Evolutionary conservation across 768 basidiomycete genomes (phyloP), one percentile per base, ranked within the genome.

Genomic region (Flagelloscypha sp.): DNA sequence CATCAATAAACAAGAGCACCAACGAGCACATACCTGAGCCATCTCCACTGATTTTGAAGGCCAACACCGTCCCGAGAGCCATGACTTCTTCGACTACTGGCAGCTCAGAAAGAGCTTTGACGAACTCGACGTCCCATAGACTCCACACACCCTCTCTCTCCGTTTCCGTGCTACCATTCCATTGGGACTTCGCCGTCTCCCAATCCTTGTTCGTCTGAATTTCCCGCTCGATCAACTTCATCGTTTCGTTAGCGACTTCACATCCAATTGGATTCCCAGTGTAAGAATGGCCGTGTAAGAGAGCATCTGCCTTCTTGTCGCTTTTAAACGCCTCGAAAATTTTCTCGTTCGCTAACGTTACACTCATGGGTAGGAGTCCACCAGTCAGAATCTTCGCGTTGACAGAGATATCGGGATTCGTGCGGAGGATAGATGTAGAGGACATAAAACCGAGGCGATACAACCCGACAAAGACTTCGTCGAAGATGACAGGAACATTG

Each of bases 401-500:
- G 33, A 90, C 88, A 4, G 87, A 76, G 30, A 98, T 84, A 52
- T 98, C 94, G 2, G 94, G 94, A 19, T 65, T 47, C 15, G 72
- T 70, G 4, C 83, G 80, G 1, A 97, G 70, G 16, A 92, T 50
- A 3, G 80, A 67, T 0, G 63, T 67, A 0, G 72, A 62, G 31
- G 80, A 80, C 39, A 74, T 61, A 48, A 84, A 59, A 1, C 90
- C 90, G 30, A 94, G 66, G 22, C 94, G 84, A 50, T 90, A 76
- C n/a, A 97, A 66, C 0, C 94, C 94, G 16, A 83, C 76, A 52
- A 97, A 98, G 7, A 98, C 94, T 56, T 97, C 94, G 54, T 98
- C 94, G 49, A 85, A 97, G 39, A 98, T 77, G 45, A 98, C 82
- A 0, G 94, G 90, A 9, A 63, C 46, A 9, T 54, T 54, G 21